Evolutionary conservation across 2,329 filamentous ascomycete species (phyloP), one percentile per base, ranked within the genome.

Genomic region (Xylaria sp.): DNA sequence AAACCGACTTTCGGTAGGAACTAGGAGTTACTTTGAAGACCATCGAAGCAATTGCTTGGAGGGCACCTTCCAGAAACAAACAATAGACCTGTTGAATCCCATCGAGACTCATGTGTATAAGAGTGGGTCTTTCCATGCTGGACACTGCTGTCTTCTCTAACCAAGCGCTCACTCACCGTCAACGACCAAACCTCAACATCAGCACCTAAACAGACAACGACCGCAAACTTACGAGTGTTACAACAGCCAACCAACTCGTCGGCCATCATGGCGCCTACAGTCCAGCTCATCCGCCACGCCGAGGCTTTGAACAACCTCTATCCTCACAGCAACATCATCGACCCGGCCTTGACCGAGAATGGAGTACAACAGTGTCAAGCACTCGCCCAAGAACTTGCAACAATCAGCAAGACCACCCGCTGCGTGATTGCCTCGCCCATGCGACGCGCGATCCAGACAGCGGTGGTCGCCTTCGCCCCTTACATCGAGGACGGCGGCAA

Each of bases 211-310:
- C 23, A 30, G 23, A 30, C 23, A 3, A 30, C 23, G 5, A 30
- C 23, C 5, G 4, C 23, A 30, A 30, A 30, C 23, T 30, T 4
- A 30, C 23, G 23, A 30, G 23, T 30, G 4, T 30, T 4, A 30
- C 23, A 4, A 30, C 23, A 30, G 23, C 23, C 23, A 30, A 30
- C 23, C 23, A 30, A 4, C 23, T 30, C 23, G 23, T 30, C 23
- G 5, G 23, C 5, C 23, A 30, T 11, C 44, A 62, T 62, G 60
- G 2, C 58, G 13, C 55, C 58, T 3, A 53, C 50, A 4, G 54
- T 62, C 11, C 55, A 62, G 8, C 1, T 58, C 7, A 19, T 62
- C 53, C 58, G 60, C n/a, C 55, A 60, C 11, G 60, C 55, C 1
- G 44, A 58, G 7, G 55, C 52, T 1, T 2, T n/a, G 2, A 42